Evolutionary conservation across 2,329 filamentous ascomycete species (phyloP).

Genomic region (Monilinia fructicola): DNA sequence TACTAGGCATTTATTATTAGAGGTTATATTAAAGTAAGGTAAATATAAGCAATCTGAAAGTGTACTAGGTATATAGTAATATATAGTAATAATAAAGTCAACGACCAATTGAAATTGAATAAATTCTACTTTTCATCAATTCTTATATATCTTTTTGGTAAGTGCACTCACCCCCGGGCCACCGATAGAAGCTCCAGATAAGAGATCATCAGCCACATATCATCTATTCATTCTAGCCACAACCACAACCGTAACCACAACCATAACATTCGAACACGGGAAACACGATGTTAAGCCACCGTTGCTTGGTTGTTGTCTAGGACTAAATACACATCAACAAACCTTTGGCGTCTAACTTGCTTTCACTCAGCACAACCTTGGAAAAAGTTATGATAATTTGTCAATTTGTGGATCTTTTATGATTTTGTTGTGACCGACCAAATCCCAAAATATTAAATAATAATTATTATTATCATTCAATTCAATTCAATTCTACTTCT

Average conservation of each 20-base stretch:
- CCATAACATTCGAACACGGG: not conserved
- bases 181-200: not conserved
- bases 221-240: too few species aligned
- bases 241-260: not conserved
- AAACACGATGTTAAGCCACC: not conserved
- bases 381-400: not conserved
- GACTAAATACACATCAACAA: constrained; percentile 13
- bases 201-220: not conserved
- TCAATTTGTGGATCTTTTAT: not conserved
- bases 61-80: too few species aligned
- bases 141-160: too few species aligned
- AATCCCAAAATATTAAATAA: not conserved
- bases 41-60: too few species aligned
- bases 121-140: too few species aligned
- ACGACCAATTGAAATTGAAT: too few species aligned
- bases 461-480: too few species aligned
- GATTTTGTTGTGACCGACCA: constrained; percentile 12
- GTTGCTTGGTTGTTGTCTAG: constrained; percentile 15
- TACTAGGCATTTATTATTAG: too few species aligned
- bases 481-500: too few species aligned
- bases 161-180: too few species aligned
- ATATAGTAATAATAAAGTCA: too few species aligned
- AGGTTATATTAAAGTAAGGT: too few species aligned
- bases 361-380: not conserved
- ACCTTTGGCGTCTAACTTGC: not conserved